Percentiles rank a stretch among this genome's conserved stretches.
phyloP scores from a whole-genome alignment of 176 grass and related monocot genomes.

The Miscanthus lutarioriparius region DNA sequence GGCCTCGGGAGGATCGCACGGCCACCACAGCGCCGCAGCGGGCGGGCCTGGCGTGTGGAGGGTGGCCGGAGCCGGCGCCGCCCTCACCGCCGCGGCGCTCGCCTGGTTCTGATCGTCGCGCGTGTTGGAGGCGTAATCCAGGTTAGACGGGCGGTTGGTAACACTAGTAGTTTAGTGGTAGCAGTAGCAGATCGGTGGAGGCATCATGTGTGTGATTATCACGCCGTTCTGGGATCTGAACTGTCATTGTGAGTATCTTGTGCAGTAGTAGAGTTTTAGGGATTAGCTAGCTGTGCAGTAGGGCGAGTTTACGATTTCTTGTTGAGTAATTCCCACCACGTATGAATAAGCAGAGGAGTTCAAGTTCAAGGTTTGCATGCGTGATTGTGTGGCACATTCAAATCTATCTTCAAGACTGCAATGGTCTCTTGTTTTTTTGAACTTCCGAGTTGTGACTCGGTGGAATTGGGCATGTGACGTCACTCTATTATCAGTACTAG shows the following conservation, averaged over 20 bases:
- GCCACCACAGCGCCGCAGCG: neutral
- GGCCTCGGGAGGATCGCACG: neutral
- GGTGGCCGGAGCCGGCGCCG: neutral
- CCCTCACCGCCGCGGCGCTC: slow-evolving; percentile 4
- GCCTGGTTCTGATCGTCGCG: slow-evolving; percentile 12
- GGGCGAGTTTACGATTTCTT: neutral
- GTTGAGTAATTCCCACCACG: neutral
- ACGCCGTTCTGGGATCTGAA: neutral
- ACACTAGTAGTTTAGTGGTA: neutral
- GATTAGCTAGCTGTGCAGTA: neutral
- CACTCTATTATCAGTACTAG: neutral
- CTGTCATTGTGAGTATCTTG: neutral
- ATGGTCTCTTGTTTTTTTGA: neutral
- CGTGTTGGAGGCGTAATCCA: neutral
- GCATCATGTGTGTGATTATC: neutral
- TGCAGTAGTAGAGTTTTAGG: neutral
- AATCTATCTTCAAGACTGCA: neutral
- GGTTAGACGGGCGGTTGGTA: neutral
- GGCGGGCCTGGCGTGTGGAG: neutral
- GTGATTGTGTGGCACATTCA: neutral
- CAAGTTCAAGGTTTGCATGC: neutral
- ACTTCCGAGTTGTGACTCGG: too few relatives aligned
- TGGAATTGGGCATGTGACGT: neutral
- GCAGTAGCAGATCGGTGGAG: slow-evolving; percentile 1
- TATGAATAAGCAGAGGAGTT: neutral